A percentile compares a stretch with the other conserved stretches of the same genome.
phyloP scores from a whole-genome alignment of 352 stramenopile species.

The Globisporangium nagaii region DNA sequence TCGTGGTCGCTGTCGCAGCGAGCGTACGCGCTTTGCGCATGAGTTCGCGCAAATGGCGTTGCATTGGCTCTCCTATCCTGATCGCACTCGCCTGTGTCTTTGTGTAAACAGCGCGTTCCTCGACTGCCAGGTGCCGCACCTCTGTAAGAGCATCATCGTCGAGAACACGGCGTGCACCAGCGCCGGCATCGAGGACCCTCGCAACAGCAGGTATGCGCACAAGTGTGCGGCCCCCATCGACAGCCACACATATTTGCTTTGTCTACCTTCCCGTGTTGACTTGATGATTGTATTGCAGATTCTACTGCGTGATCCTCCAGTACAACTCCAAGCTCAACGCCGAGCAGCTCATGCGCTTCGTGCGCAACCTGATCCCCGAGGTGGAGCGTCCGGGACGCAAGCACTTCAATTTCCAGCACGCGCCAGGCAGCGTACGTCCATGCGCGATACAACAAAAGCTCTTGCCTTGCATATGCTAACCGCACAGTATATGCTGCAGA shows the following conservation, averaged over 20 bases:
- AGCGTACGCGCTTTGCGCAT: slow-evolving; percentile 41
- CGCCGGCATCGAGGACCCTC: slow-evolving; percentile 39
- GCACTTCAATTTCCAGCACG: slow-evolving; percentile 87
- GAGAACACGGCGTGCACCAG: slow-evolving; percentile 80
- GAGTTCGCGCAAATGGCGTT: no score
- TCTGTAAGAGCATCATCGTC: slow-evolving; percentile 89
- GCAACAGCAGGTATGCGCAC: slow-evolving; percentile 47
- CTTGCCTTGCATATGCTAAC: no score
- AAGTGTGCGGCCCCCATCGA: neutral
- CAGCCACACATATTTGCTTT: neutral
- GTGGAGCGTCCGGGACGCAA: slow-evolving; percentile 56
- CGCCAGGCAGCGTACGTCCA: slow-evolving; percentile 36
- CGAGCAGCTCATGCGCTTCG: slow-evolving; percentile 79
- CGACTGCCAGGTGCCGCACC: slow-evolving; percentile 50
- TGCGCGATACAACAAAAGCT: neutral
- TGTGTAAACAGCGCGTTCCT: slow-evolving; percentile 41
- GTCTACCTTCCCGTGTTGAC: no score
- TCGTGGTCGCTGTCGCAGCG: slow-evolving; percentile 59
- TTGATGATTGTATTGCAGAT: no score
- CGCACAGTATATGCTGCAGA: slow-evolving; percentile 19
- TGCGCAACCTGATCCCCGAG: slow-evolving; percentile 57
- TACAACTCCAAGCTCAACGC: slow-evolving; percentile 82
- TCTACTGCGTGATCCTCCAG: slow-evolving; percentile 83
- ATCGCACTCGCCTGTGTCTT: no score
- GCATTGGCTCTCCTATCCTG: no score